Conservation (phyloP, 495 filamentous ascomycete species). For the Aspergillus diversus region DNA sequence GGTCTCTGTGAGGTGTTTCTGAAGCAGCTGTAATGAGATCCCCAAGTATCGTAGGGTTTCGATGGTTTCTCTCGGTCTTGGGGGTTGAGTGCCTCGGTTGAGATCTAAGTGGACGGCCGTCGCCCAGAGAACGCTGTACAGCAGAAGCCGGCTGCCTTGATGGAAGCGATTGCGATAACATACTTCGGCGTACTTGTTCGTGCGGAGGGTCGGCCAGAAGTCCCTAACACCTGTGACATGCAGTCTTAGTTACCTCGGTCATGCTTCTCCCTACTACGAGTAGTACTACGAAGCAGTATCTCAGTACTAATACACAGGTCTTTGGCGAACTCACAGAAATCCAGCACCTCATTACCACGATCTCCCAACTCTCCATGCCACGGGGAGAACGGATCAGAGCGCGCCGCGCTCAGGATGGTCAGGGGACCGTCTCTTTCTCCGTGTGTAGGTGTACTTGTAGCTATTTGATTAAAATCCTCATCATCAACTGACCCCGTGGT, state of each 20-base stretch:
- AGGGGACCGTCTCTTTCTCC: background rate
- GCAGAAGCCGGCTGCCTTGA: constrained; percentile 1
- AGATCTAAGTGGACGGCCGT: constrained; percentile 6
- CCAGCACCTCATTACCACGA: constrained; percentile 4
- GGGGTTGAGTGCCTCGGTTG: background rate
- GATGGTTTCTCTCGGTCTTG: background rate
- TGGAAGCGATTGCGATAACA: constrained; percentile 8
- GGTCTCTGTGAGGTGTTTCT: background rate
- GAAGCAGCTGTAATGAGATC: background rate
- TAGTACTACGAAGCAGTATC: background rate
- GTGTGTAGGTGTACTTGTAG: background rate
- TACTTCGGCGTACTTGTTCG: background rate
- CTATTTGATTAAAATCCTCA: background rate
- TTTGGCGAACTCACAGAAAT: constrained; percentile 5
- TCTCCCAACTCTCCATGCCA: constrained; percentile 5
- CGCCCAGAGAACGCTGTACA: constrained; percentile 7
- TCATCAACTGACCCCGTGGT: background rate
- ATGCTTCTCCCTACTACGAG: too few relatives aligned
- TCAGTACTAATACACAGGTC: background rate
- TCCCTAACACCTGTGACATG: background rate
- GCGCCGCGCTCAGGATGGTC: constrained; percentile 3
- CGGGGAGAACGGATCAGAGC: constrained; percentile 2
- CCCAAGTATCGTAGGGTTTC: constrained; percentile 2
- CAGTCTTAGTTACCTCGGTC: background rate
- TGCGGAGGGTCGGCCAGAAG: constrained; percentile 8